A percentile compares a stretch with the other conserved stretches of the same genome.
These are phyloP conservation scores for Poa pratensis DNA, from an alignment of 176 grass and related monocot genomes.

Conservation along the genomic window DNA sequence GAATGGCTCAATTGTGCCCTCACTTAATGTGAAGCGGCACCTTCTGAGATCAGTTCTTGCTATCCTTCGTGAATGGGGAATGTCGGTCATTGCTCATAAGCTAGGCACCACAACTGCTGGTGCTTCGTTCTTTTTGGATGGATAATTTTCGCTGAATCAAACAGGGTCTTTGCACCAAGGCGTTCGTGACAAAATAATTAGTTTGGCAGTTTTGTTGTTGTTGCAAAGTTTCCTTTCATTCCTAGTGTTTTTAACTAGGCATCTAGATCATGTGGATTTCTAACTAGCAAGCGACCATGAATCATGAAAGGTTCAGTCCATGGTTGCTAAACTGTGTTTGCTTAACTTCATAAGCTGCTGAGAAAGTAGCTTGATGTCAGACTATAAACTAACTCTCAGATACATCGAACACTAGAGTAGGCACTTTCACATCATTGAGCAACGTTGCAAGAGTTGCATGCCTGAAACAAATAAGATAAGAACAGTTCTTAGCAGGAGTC, in stretches of 20 bases:
- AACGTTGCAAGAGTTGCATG: no score
- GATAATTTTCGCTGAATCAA: conserved; percentile 67
- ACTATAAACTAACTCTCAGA: not conserved
- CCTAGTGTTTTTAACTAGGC: conserved; percentile 1
- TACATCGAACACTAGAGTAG: not conserved
- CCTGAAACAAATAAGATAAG: no score
- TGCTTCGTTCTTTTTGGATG: conserved; percentile 65
- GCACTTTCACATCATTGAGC: no score
- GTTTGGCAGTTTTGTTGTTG: conserved; percentile 39
- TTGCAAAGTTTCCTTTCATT: not conserved
- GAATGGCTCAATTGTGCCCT: conserved; percentile 78
- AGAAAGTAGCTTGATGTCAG: not conserved
- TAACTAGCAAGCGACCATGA: not conserved
- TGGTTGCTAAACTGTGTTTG: not conserved
- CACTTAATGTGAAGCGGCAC: conserved; percentile 75
- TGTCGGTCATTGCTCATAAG: conserved; percentile 68
- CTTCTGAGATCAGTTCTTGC: conserved; percentile 85
- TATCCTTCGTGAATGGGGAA: conserved; percentile 82
- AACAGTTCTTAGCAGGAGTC: no score
- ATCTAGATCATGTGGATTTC: not conserved
- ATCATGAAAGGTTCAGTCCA: not conserved
- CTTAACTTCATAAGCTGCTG: not conserved
- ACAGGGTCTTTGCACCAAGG: conserved; percentile 60
- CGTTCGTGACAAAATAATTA: conserved; percentile 80
- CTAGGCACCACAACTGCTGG: conserved; percentile 63